Percentiles rank a stretch among this genome's conserved stretches.
phyloP scores from a whole-genome alignment of 441 rosid species.

The Biscutella laevigata region DNA sequence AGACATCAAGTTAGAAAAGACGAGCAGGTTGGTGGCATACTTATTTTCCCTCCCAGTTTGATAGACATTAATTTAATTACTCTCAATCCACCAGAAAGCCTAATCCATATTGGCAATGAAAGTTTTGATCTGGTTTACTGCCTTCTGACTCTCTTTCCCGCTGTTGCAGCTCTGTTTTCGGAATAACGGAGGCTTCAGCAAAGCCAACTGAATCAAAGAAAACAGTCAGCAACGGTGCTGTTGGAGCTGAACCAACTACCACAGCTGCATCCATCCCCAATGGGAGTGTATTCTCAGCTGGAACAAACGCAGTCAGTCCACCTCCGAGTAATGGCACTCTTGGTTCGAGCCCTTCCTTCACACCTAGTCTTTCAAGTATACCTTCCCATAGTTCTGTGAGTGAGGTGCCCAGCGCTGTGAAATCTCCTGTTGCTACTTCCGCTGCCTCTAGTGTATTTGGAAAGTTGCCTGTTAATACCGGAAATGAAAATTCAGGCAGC shows the following conservation, averaged over 20 bases:
- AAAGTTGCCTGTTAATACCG: constrained; percentile 16
- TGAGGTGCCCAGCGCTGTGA: constrained; percentile 28
- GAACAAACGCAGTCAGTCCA: constrained; percentile 27
- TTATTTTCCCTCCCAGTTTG: too few species aligned
- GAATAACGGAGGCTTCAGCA: constrained; percentile 22
- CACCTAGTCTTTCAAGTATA: constrained; percentile 22
- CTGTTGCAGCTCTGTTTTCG: constrained; percentile 37
- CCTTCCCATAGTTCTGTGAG: constrained; percentile 23
- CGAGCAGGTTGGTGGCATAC: constrained; percentile 29
- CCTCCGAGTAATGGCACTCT: constrained; percentile 38
- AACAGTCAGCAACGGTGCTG: constrained; percentile 24
- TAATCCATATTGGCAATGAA: not conserved
- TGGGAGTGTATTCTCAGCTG: constrained; percentile 38
- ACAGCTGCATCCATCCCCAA: constrained; percentile 30
- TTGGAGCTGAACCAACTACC: constrained; percentile 29
- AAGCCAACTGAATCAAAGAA: constrained; percentile 39
- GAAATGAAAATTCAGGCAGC: constrained; percentile 14
- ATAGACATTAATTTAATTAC: too few species aligned
- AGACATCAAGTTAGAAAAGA: constrained; percentile 16
- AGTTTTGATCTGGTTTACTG: constrained; percentile 6
- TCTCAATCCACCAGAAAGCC: not conserved
- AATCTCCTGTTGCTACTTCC: constrained; percentile 18
- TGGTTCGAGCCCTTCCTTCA: constrained; percentile 29
- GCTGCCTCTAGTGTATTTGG: constrained; percentile 15
- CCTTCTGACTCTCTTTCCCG: constrained; percentile 8